A percentile compares a stretch with the other conserved stretches of the same genome.
phyloP scores from a whole-genome alignment of 768 basidiomycete genomes.

The Pleurotus ostreatus region DNA sequence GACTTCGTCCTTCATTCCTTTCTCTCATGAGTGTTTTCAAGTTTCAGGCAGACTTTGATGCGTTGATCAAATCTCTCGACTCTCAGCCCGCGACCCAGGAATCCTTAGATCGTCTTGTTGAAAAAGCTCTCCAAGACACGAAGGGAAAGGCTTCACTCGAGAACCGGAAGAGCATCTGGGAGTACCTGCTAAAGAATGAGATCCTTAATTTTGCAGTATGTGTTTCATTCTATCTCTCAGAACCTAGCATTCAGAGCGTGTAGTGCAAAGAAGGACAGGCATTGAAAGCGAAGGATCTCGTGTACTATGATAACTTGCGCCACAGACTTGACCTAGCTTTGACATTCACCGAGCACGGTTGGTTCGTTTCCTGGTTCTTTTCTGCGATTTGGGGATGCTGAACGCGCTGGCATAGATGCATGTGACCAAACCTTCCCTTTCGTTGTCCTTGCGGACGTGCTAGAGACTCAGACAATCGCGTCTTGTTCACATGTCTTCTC shows the following conservation, averaged over 20 bases:
- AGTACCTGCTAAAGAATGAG: conserved; percentile 65
- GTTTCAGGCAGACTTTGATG: conserved; percentile 45
- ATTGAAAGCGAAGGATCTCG: conserved; percentile 42
- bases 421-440: conserved; percentile 76
- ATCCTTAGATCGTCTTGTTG: conserved; percentile 46
- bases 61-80: conserved; percentile 50
- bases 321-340: conserved; percentile 70
- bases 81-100: conserved; percentile 44
- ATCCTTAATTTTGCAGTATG: conserved; percentile 70
- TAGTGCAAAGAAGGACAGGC: conserved; percentile 70
- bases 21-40: conserved; percentile 37
- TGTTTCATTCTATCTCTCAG: conserved; percentile 12
- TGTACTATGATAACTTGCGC: conserved; percentile 60
- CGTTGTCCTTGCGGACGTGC: conserved; percentile 69
- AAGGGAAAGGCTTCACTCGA: conserved; percentile 45
- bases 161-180: conserved; percentile 70
- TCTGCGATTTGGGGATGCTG: too few relatives aligned
- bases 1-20: too few relatives aligned
- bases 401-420: conserved; percentile 44
- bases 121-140: conserved; percentile 38
- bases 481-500: conserved; percentile 87
- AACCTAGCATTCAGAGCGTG: neutral
- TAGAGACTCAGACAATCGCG: conserved; percentile 81
- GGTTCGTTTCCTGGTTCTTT: conserved; percentile 16
- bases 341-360: conserved; percentile 75